Conservation (phyloP, 495 filamentous ascomycete genomes). For the Aspergillus avenaceus region DNA sequence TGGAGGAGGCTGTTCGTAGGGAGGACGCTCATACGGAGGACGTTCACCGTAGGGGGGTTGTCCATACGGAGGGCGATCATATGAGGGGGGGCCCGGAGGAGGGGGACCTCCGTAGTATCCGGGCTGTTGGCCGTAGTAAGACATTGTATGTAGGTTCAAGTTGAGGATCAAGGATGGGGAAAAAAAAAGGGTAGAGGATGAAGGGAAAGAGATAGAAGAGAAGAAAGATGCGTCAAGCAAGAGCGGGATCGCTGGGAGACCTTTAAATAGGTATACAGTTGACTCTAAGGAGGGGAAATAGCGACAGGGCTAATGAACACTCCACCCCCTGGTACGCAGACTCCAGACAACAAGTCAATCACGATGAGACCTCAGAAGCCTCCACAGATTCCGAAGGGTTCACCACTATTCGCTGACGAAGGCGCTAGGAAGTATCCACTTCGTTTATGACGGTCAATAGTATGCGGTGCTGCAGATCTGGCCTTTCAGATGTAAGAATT, state of each 20-base stretch:
- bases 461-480: conserved; percentile 12
- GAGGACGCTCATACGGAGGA: conserved; percentile 11
- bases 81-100: conserved; percentile 11
- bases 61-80: conserved; percentile 17
- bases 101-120: conserved; percentile 20
- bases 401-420: conserved; percentile 3
- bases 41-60: conserved; percentile 17
- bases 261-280: conserved; percentile 5
- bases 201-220: conserved; percentile 3
- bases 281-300: background rate
- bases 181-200: background rate
- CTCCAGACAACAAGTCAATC: conserved; percentile 1
- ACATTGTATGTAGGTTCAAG: conserved; percentile 3
- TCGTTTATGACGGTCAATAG: conserved; percentile 13
- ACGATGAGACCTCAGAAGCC: background rate
- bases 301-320: background rate
- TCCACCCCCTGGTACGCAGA: background rate
- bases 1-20: conserved; percentile 17
- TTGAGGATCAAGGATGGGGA: background rate
- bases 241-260: background rate
- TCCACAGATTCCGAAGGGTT: background rate
- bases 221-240: background rate
- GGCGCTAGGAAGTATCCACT: conserved; percentile 11
- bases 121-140: conserved; percentile 12
- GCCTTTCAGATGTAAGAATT: conserved; percentile 8